Conservation (phyloP, 1,139 yeast genomes). For the Saccharomyces hybrid region DNA sequence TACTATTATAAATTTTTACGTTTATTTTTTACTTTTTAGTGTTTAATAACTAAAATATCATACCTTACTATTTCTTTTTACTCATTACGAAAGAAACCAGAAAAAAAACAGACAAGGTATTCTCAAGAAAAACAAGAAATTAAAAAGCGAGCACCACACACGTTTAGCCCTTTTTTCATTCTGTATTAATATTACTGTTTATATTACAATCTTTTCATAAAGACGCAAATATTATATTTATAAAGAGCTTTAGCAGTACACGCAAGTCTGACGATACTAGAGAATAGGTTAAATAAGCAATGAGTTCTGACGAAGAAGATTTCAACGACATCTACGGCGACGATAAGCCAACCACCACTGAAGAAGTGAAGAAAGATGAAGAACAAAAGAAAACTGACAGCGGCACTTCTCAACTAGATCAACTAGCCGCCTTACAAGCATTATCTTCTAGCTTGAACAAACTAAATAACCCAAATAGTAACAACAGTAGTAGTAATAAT, state of each 20-base stretch:
- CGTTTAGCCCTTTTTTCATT: neutral
- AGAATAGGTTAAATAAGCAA: constrained; percentile 16
- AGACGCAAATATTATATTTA: constrained; percentile 1
- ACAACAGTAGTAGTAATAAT: constrained; percentile 10
- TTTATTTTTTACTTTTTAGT: neutral
- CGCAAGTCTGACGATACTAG: neutral
- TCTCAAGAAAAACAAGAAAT: neutral
- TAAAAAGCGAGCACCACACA: neutral
- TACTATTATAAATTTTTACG: constrained; percentile 1
- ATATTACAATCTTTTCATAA: constrained; percentile 1
- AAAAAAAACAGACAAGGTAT: neutral
- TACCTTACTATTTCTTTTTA: neutral
- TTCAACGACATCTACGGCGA: constrained; percentile 67
- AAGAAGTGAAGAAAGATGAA: constrained; percentile 10
- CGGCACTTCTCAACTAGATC: constrained; percentile 9
- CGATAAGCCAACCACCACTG: constrained; percentile 19
- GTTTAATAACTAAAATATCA: neutral
- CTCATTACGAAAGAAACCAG: neutral
- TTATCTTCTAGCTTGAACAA: constrained; percentile 28
- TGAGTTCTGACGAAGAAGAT: constrained; percentile 70
- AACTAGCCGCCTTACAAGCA: constrained; percentile 11
- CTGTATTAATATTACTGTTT: constrained; percentile 1
- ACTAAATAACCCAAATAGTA: constrained; percentile 30
- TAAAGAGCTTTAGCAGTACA: neutral
- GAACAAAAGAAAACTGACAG: constrained; percentile 7